Conservation (phyloP, 2,329 filamentous ascomycete genomes). For the Neopestalotiopsis sp. region DNA sequence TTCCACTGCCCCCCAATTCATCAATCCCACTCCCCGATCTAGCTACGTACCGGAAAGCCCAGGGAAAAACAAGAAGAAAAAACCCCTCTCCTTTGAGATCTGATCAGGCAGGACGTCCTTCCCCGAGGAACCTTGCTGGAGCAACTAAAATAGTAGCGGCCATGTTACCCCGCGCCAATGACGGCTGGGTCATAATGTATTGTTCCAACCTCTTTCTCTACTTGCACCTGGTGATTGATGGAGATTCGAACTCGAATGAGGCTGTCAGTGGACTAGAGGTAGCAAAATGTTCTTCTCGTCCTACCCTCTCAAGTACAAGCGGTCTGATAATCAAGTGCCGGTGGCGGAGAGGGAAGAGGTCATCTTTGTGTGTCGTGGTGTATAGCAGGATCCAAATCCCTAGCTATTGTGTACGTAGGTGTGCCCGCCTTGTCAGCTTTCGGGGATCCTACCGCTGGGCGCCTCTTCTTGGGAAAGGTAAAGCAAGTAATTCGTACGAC, state of each 20-base stretch:
- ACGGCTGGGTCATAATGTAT: not conserved
- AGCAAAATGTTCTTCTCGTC: not conserved
- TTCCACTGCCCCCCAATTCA: no score
- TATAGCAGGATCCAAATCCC: not conserved
- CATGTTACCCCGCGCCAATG: constrained; percentile 15
- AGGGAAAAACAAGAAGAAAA: not conserved
- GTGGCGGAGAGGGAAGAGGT: not conserved
- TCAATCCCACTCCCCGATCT: not conserved
- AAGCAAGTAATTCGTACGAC: not conserved
- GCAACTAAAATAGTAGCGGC: constrained; percentile 15
- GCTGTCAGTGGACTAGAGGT: not conserved
- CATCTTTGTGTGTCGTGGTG: not conserved
- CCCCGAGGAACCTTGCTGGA: not conserved
- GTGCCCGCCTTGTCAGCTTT: not conserved
- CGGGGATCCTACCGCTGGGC: not conserved
- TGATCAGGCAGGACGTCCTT: constrained; percentile 1
- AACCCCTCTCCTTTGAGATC: not conserved
- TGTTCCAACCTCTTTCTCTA: constrained; percentile 10
- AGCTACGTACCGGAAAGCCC: not conserved
- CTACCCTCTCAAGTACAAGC: not conserved
- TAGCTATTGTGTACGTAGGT: not conserved
- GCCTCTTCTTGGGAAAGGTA: not conserved
- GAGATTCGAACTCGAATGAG: not conserved
- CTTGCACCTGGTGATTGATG: not conserved
- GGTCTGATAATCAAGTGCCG: not conserved